Evolutionary conservation across 495 filamentous ascomycete species (phyloP).

Genomic region (Penicillium nucicola): DNA sequence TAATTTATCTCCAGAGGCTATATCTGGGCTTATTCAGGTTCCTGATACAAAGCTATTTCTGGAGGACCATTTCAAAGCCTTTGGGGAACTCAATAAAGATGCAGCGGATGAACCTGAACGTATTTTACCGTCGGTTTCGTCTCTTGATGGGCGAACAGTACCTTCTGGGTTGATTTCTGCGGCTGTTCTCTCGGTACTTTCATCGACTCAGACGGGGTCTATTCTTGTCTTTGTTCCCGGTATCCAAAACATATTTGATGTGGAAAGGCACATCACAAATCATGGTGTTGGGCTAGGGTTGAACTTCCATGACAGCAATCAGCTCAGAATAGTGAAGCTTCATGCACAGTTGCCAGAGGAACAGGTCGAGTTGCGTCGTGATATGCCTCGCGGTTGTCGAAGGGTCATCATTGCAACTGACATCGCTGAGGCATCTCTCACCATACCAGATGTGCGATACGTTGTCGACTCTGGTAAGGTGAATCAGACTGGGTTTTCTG

Average conservation of each 20-base stretch:
- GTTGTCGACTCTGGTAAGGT: constrained; percentile 56
- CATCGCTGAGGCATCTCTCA: constrained; percentile 60
- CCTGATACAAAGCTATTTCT: constrained; percentile 7
- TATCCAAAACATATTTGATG: constrained; percentile 45
- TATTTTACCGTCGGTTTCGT: neutral
- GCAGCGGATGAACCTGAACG: neutral
- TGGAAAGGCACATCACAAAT: constrained; percentile 29
- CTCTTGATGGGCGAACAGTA: constrained; percentile 42
- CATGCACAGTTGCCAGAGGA: constrained; percentile 48
- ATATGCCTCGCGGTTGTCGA: constrained; percentile 46
- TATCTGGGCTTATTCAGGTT: constrained; percentile 23
- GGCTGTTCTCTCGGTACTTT: constrained; percentile 49
- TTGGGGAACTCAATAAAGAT: neutral
- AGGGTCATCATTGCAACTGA: constrained; percentile 59
- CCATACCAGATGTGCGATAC: constrained; percentile 56
- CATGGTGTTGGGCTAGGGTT: constrained; percentile 27
- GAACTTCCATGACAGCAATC: constrained; percentile 40
- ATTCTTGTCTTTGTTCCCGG: constrained; percentile 59
- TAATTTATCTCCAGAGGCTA: constrained; percentile 13
- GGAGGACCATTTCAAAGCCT: constrained; percentile 1
- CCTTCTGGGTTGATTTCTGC: constrained; percentile 46
- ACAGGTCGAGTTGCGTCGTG: constrained; percentile 44
- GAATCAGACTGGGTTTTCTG: constrained; percentile 50
- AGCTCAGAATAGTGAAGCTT: constrained; percentile 47
- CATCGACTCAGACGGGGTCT: constrained; percentile 47